phyloP scores from a whole-genome alignment of 352 stramenopile species.

The Pythium guiyangense region DNA sequence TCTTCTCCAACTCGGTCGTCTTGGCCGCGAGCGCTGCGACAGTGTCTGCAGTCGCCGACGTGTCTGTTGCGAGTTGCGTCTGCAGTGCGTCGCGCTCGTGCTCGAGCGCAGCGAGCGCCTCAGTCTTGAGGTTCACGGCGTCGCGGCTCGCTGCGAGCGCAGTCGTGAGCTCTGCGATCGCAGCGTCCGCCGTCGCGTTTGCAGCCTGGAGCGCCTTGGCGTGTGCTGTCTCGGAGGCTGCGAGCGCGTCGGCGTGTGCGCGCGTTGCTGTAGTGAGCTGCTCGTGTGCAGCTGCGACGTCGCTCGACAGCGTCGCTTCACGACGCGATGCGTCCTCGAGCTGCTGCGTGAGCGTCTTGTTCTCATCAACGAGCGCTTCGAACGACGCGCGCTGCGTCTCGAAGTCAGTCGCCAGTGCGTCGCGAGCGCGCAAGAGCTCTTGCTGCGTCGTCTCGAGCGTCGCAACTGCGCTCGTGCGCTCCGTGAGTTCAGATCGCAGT shows the following conservation, averaged over 20 bases:
- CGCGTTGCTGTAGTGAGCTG: no score
- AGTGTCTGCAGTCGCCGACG: conserved; percentile 9
- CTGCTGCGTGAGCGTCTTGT: no score
- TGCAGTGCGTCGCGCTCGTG: not conserved
- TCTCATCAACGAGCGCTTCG: no score
- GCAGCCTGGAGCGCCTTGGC: no score
- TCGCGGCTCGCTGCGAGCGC: not conserved
- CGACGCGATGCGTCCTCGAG: no score
- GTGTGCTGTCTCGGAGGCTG: no score
- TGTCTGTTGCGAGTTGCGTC: not conserved
- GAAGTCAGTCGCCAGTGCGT: not conserved
- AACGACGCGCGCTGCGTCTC: no score
- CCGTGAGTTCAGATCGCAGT: not conserved
- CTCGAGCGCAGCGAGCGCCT: no score
- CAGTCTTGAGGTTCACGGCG: no score
- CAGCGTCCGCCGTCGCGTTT: not conserved
- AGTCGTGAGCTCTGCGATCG: not conserved
- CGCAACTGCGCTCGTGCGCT: not conserved
- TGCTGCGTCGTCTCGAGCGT: not conserved
- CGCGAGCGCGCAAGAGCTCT: not conserved
- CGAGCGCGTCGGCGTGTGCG: no score
- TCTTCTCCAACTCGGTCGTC: conserved; percentile 21
- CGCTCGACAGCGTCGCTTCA: no score
- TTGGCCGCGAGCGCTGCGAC: conserved; percentile 27
- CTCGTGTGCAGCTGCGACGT: no score